Base-by-base conservation (phyloP, 352 stramenopile species). In the Hyaloperonospora brassicae region DNA sequence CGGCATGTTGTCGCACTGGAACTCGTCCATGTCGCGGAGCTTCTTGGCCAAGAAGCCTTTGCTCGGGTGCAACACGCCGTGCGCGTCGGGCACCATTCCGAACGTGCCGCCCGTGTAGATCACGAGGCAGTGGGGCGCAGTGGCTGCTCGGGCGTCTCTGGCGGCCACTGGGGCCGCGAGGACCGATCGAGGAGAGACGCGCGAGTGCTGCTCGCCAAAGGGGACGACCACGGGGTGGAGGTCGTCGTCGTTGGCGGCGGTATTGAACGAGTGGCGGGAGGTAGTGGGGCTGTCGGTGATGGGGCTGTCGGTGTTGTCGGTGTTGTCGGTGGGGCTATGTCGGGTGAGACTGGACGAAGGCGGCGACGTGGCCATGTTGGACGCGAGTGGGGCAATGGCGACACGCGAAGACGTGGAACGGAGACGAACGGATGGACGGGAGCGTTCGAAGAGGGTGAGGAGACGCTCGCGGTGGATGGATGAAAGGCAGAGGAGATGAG, bases 61-160 rank as follows among this genome's bases (percentile, higher is more conserved):
- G 27, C 72, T 83, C 30, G 87, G 87, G 61, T 93, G 80, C 54
- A 96, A 64, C 64, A 87, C 76, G 12, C 85, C 85, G 12, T 76
- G 61, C 6, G 64, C 68, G 50, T 93, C 74, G 1, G 76, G 79
- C 43, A 90, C 74, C 87, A 97, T 97, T 53, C 86, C 89, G 55
- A 97, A 95, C 9, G 89, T 97, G 39, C 89, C 89, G 44, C 89
- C 89, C 14, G 85, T 95, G 73, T 96, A 96, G 59, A 97, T 78
- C 39, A 96, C 71, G 14, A 97, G 74, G 47, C 78, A 90, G 48
- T 79, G 79, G 50, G 79, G 50, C 5, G 60, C 30, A 9, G 42
- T 34, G 0, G 69, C 48, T 23, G 46, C 55, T 44, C 66, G 52
- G 10, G 55, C 60, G 35, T 55, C 60, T 6, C 39, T 54, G 31